Base-by-base conservation (phyloP, 805 yeast species). In the Saccharomycopsis malanga region DNA sequence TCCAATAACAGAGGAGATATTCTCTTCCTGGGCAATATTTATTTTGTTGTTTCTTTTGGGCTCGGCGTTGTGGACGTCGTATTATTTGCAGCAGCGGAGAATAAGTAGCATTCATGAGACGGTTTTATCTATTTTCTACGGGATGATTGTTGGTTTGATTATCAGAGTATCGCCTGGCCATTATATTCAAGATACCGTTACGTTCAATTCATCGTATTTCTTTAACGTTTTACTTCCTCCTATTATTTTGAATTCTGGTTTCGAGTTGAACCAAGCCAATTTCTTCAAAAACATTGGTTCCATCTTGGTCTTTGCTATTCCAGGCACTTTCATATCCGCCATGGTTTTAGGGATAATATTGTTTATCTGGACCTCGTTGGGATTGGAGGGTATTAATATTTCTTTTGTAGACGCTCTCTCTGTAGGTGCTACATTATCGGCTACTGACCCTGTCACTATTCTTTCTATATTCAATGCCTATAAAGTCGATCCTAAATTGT, bases 91-190 rank as follows among this genome's bases (percentile, higher is more conserved):
- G 59, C 96, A 87, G 58, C 76, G 87, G 57, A 75, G 93, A 54
- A 91, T 93, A 58, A 89, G 87, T 64, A 95, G 96, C 3, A 78
- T 93, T n/a, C 99, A 93, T 65, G 99, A 93, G 67, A 93, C 98
- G 0, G 98, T 93, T 34, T 68, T 94, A 39, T 87, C 98, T 1
- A 93, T 93, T 50, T 88, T 93, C 61, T 88, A 91, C 58, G 99
- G 99, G 18, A 89, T 87, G 98, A 72, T 87, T 40, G 95, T 93
- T 23, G 99, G 99, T 0, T 64, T 94, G 29, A 76, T 93, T 20
- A 88, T 94, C 51, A 74, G 99, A 56, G 73, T 91, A 20, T 75
- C 87, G 2, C 98, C 99, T 0, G 98, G 98, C 40, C 97, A 88
- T 63, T 88, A 87, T 64, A 94, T 93, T 57, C 98, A 94, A 67